Conservation (phyloP, 2,329 filamentous ascomycete species). For the Leptodontidium sp. region DNA sequence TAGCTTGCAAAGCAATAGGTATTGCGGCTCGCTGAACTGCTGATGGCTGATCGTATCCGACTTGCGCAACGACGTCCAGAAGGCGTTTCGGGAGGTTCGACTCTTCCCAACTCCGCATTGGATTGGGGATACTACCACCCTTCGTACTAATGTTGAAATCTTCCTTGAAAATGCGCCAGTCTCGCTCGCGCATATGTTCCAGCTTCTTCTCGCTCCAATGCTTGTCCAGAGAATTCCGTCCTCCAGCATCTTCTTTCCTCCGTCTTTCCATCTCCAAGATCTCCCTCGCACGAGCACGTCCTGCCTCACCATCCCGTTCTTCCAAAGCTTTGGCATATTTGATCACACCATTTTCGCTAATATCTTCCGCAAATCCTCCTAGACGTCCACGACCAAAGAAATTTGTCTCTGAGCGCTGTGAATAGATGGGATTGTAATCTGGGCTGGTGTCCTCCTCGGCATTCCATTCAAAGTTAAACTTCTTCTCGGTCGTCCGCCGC, state of each 20-base stretch:
- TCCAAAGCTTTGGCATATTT: conserved; percentile 75
- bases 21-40: conserved; percentile 95
- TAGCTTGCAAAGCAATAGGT: conserved; percentile 88
- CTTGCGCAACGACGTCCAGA: conserved; percentile 81
- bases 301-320: conserved; percentile 78
- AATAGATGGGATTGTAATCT: conserved; percentile 84
- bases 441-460: conserved; percentile 89
- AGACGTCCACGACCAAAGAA: conserved; percentile 75
- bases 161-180: conserved; percentile 99
- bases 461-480: conserved; percentile 99
- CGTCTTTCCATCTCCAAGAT: conserved; percentile 86
- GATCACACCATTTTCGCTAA: conserved; percentile 61
- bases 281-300: conserved; percentile 77
- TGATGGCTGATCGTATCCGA: conserved; percentile 91
- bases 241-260: conserved; percentile 74
- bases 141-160: conserved; percentile 97
- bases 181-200: conserved; percentile 93
- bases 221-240: conserved; percentile 81
- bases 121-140: conserved; percentile 89
- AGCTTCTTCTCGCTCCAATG: conserved; percentile 96
- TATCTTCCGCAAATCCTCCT: conserved; percentile 69
- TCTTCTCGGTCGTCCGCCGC: conserved; percentile 89
- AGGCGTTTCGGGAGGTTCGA: conserved; percentile 80
- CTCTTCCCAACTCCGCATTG: conserved; percentile 94
- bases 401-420: conserved; percentile 69